A percentile compares a stretch with the other conserved stretches of the same genome.
Evolutionary conservation across 352 stramenopile species (phyloP).

Genomic region (Pythium grandisporangium): DNA sequence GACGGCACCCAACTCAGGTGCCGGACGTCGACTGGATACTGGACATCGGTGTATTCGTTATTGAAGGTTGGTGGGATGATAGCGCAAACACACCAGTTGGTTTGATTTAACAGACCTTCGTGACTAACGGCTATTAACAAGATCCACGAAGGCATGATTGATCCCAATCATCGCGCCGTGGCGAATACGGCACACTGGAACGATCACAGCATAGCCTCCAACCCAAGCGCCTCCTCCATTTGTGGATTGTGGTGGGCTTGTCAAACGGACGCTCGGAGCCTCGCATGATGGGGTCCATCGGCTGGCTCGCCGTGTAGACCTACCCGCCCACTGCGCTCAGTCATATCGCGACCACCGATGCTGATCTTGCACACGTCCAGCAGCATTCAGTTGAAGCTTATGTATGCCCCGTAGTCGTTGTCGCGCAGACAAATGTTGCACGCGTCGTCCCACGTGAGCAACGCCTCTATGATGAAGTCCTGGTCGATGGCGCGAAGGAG

Average conservation of each 20-base stretch:
- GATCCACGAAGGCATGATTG: constrained; percentile 53
- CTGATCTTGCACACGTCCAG: constrained; percentile 62
- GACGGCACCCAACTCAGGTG: too few species aligned
- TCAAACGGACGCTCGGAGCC: constrained; percentile 25
- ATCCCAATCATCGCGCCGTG: constrained; percentile 39
- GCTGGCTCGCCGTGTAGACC: constrained; percentile 66
- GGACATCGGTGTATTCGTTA: not conserved
- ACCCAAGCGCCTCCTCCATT: constrained; percentile 77
- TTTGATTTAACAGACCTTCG: constrained; percentile 54
- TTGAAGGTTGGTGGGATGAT: not conserved
- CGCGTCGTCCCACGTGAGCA: constrained; percentile 80
- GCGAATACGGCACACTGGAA: constrained; percentile 49
- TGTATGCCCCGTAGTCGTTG: constrained; percentile 70
- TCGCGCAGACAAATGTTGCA: constrained; percentile 56
- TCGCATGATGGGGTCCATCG: constrained; percentile 31
- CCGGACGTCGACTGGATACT: not conserved
- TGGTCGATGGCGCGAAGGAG: constrained; percentile 24
- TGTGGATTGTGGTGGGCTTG: constrained; percentile 52
- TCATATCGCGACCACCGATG: constrained; percentile 53
- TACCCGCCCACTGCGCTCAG: constrained; percentile 58
- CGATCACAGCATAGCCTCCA: constrained; percentile 51
- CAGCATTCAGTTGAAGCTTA: constrained; percentile 79
- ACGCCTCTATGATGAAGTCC: constrained; percentile 47
- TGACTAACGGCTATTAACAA: constrained; percentile 47
- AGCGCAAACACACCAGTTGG: constrained; percentile 10